A percentile compares a stretch with the other conserved stretches of the same genome.
Evolutionary conservation across 176 grass and related monocot genomes (phyloP).

Genomic region (Oryza longistaminata): DNA sequence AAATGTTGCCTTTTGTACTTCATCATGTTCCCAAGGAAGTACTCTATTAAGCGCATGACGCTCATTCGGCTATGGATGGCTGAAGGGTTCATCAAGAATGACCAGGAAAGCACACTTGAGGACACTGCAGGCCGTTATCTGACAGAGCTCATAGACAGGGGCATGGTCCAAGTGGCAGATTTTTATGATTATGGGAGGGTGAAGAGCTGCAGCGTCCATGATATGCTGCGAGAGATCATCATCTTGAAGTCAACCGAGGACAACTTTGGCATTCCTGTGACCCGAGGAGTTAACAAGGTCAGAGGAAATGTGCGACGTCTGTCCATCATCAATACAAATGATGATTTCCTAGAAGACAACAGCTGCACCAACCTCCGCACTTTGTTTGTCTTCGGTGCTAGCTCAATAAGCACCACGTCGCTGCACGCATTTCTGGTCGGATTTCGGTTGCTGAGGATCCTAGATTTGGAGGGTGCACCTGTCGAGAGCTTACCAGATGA

Average conservation of each 20-base stretch:
- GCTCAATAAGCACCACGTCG: conserved; percentile 6
- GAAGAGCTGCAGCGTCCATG: conserved; percentile 35
- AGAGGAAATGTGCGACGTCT: conserved; percentile 16
- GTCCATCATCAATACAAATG: conserved; percentile 26
- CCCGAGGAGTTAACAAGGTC: conserved; percentile 22
- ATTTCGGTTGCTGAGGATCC: conserved; percentile 33
- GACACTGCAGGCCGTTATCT: conserved; percentile 29
- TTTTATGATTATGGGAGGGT: conserved; percentile 37
- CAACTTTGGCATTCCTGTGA: conserved; percentile 36
- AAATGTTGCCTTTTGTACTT: conserved; percentile 45
- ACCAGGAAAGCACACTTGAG: conserved; percentile 28
- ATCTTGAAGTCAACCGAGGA: conserved; percentile 32
- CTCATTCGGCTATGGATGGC: conserved; percentile 48
- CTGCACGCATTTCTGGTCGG: neutral
- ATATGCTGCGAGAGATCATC: conserved; percentile 39
- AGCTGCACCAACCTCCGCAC: conserved; percentile 17
- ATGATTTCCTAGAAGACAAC: conserved; percentile 22
- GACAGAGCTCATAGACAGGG: conserved; percentile 36
- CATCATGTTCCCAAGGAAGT: conserved; percentile 38
- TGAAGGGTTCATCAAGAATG: conserved; percentile 44
- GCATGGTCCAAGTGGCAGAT: conserved; percentile 39
- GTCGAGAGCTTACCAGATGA: conserved; percentile 26
- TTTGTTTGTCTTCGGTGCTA: conserved; percentile 21
- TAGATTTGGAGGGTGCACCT: conserved; percentile 39
- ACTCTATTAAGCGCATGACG: conserved; percentile 24